Percentiles rank a stretch among this genome's conserved stretches.
These are phyloP conservation scores for Pyrrhoderma noxium DNA, from an alignment of 1,284 basidiomycete species.

Conservation along the genomic window DNA sequence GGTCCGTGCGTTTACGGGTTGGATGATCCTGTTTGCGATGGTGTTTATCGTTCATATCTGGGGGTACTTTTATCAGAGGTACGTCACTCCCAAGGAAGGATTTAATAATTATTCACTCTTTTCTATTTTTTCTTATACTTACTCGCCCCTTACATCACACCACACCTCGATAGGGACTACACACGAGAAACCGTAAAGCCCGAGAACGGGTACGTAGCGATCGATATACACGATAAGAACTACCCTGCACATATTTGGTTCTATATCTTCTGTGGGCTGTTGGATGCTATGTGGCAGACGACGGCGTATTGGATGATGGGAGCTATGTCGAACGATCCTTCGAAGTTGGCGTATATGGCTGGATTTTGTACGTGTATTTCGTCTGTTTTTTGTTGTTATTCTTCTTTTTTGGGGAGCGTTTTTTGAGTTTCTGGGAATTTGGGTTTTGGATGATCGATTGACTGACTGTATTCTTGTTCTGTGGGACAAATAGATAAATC, in stretches of 20 bases:
- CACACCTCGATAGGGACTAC: slow-evolving; percentile 38
- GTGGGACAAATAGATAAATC: slow-evolving; percentile 33
- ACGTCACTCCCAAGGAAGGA: slow-evolving; percentile 21
- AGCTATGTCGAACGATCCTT: slow-evolving; percentile 34
- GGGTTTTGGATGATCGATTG: too few species aligned
- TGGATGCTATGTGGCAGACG: slow-evolving; percentile 41
- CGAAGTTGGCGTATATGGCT: slow-evolving; percentile 35
- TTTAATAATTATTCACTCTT: not conserved
- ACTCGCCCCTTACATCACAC: not conserved
- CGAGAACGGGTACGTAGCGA: slow-evolving; percentile 10
- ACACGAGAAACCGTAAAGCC: slow-evolving; percentile 38
- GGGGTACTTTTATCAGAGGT: slow-evolving; percentile 67
- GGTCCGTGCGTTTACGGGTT: slow-evolving; percentile 55
- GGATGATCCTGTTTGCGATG: slow-evolving; percentile 50
- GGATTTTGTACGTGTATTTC: slow-evolving; percentile 32
- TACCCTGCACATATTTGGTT: slow-evolving; percentile 32
- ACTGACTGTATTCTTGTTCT: too few species aligned
- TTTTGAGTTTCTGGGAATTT: too few species aligned
- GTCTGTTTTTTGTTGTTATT: not conserved
- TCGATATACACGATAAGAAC: slow-evolving; percentile 26
- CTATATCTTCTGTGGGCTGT: slow-evolving; percentile 34
- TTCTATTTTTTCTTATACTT: not conserved
- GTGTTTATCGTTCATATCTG: slow-evolving; percentile 62
- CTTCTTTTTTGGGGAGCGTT: too few species aligned
- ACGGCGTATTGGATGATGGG: slow-evolving; percentile 38